phyloP scores from a whole-genome alignment of 2,329 filamentous ascomycete genomes.

The Dendryphion nanum region DNA sequence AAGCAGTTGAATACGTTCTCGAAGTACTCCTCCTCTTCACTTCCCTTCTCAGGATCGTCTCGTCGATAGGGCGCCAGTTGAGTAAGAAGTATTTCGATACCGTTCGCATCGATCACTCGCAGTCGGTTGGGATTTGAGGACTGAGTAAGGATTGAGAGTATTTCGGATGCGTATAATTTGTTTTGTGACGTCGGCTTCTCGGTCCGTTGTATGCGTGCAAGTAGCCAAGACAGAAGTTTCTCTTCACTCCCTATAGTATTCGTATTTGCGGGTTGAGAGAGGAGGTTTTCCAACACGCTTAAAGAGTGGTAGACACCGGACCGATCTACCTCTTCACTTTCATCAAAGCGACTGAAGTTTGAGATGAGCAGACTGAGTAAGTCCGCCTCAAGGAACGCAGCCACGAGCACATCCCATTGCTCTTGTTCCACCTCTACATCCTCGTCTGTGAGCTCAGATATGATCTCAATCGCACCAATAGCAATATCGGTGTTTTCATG shows the following conservation, averaged over 20 bases:
- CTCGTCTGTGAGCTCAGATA: conserved; percentile 89
- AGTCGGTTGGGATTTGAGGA: conserved; percentile 65
- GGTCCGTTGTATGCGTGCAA: conserved; percentile 67
- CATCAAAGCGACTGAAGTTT: conserved; percentile 78
- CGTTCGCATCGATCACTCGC: conserved; percentile 64
- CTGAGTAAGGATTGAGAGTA: conserved; percentile 85
- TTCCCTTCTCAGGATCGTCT: conserved; percentile 79
- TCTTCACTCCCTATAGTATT: conserved; percentile 71
- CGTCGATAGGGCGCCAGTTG: conserved; percentile 81
- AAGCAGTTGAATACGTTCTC: conserved; percentile 90
- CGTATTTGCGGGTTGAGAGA: conserved; percentile 66
- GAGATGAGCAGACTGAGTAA: conserved; percentile 71
- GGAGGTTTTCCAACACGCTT: conserved; percentile 78
- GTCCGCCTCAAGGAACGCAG: conserved; percentile 62
- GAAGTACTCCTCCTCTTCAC: conserved; percentile 90
- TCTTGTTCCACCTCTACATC: conserved; percentile 78
- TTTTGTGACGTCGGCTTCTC: conserved; percentile 78
- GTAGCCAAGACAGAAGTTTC: conserved; percentile 71
- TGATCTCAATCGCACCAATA: conserved; percentile 84
- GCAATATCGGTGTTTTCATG: conserved; percentile 98
- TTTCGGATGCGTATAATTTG: conserved; percentile 90
- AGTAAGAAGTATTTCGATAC: conserved; percentile 77
- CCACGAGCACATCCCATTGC: conserved; percentile 76
- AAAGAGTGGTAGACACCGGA: conserved; percentile 85
- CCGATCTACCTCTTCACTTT: conserved; percentile 69